phyloP scores from a whole-genome alignment of 129 eudicot species.

The Sambucus nigra region DNA sequence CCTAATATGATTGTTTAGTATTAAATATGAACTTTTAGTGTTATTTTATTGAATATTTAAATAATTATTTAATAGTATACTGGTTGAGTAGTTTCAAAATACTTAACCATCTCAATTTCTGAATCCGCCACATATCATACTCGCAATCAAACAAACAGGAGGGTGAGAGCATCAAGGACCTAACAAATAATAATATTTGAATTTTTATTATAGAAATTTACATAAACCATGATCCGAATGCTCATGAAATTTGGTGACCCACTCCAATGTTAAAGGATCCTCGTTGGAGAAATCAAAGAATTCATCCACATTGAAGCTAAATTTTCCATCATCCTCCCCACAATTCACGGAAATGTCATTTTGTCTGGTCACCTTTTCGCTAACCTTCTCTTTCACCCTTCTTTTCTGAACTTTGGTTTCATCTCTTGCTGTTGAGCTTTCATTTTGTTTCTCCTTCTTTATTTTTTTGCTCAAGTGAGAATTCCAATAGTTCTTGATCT shows the following conservation, averaged over 20 bases:
- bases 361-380: conserved; percentile 10
- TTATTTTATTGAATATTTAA: too few species aligned
- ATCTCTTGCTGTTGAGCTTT: background rate
- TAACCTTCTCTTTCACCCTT: conserved; percentile 3
- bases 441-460: conserved; percentile 13
- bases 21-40: too few species aligned
- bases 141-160: too few species aligned
- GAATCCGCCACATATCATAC: too few species aligned
- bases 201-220: background rate
- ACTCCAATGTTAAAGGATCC: conserved; percentile 27
- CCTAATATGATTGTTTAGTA: too few species aligned
- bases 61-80: too few species aligned
- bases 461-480: conserved; percentile 36
- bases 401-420: background rate
- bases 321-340: conserved; percentile 19
- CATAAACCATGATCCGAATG: conserved; percentile 9
- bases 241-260: conserved; percentile 29
- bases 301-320: conserved; percentile 24
- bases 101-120: too few species aligned
- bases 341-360: conserved; percentile 7
- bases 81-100: too few species aligned
- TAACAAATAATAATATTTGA: too few species aligned
- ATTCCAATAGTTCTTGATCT: conserved; percentile 33
- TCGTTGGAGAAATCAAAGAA: conserved; percentile 40
- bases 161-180: too few species aligned